Evolutionary conservation across 208 protist species (phyloP), one percentile per base, ranked within the genome.

Genomic region (Acanthamoeba triangularis): DNA sequence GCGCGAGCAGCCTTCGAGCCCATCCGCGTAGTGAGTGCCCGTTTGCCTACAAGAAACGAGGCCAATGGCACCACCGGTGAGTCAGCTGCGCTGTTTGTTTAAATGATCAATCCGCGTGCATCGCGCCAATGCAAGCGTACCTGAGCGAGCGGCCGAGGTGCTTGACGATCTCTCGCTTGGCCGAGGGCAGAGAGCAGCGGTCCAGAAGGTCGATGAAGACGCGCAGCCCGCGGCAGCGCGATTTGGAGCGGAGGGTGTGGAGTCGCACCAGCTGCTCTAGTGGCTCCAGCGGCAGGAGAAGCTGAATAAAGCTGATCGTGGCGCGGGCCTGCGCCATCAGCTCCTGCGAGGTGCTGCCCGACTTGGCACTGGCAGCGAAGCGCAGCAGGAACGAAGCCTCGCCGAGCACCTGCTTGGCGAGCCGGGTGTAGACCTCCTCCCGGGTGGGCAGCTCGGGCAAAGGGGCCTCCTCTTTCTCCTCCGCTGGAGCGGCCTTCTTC

Each of bases 101-200:
- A 49, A 49, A 49, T 49, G 76, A 85, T n/a, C 44, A 14, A 13
- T 49, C 44, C 44, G 44, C 44, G 44, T 49, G 44, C 44, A 13
- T 49, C 44, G 11, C 44, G 13, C 10, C 44, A 14, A 49, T 49
- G 65, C 30, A 8, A 74, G 8, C 30, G 41, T 84, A 84, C 74
- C 74, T 44, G 8, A 88, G 44, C 20, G 80, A 30, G 6, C 80
- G n/a, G 25, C 80, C 80, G 28, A 88, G 41, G 52, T 88, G 80
- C 30, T 88, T 88, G 80, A 63, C 49, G 49, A 88, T 88, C n/a
- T 88, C 80, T 35, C 52, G 20, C 49, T 88, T 88, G 28, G 52
- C 80, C n/a, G 80, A 47, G 52, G 80, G 49, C 44, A 88, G 80
- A 41, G 80, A 88, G 52, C 80, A 88, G 30, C 80, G 80, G 80